Evolutionary conservation across 192 early-diverging fungal genomes (phyloP).

Genomic region (Jimgerdemannia lactiflua): DNA sequence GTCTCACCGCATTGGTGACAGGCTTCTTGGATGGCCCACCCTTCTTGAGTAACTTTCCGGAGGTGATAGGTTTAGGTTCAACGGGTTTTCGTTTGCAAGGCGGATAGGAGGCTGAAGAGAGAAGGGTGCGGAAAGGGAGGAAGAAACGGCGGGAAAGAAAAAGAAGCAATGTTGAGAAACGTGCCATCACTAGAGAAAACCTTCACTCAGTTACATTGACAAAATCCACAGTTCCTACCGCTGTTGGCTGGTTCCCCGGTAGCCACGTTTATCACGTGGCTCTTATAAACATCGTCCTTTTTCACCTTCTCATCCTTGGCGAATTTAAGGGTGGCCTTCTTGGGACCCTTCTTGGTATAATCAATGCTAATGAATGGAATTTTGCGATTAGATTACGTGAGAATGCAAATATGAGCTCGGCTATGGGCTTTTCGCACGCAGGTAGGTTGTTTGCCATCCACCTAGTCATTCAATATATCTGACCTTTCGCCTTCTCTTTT

Average conservation of each 20-base stretch:
- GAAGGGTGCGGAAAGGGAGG: not conserved
- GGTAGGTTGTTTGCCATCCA: too few relatives aligned
- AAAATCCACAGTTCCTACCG: constrained; percentile 7
- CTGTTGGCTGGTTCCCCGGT: constrained; percentile 64
- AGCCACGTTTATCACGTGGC: constrained; percentile 60
- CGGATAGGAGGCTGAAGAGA: constrained; percentile 16
- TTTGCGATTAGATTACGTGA: too few relatives aligned
- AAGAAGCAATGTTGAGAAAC: not conserved
- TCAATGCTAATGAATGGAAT: constrained; percentile 33
- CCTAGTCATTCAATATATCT: too few relatives aligned
- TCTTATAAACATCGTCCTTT: constrained; percentile 60
- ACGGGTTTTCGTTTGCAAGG: constrained; percentile 28
- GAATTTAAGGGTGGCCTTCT: constrained; percentile 71
- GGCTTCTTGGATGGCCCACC: not conserved
- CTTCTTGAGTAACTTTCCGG: not conserved
- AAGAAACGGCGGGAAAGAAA: not conserved
- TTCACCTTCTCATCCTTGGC: constrained; percentile 61
- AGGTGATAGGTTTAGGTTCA: constrained; percentile 8
- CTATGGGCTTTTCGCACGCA: too few relatives aligned
- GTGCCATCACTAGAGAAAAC: too few relatives aligned
- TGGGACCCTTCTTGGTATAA: constrained; percentile 72
- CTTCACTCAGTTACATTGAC: too few relatives aligned
- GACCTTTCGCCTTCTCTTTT: too few relatives aligned
- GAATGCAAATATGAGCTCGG: too few relatives aligned
- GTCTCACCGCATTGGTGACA: not conserved